These are phyloP conservation scores for Komagataella mondaviorum DNA, from an alignment of 805 yeast genomes.

Conservation along the genomic window DNA sequence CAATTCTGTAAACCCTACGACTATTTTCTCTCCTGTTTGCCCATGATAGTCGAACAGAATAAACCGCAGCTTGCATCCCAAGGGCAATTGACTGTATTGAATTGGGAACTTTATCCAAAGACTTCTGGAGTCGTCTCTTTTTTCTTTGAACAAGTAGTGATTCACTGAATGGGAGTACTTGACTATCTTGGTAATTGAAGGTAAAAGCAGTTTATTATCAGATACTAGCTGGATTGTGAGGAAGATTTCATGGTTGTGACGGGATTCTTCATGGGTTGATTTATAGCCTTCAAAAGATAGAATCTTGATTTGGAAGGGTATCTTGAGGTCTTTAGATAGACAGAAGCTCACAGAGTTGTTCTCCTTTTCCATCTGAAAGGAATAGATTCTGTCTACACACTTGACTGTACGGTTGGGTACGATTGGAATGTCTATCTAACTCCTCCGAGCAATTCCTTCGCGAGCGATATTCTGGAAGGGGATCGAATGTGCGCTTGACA, in stretches of 20 bases:
- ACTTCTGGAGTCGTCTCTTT: conserved; percentile 29
- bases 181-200: conserved; percentile 23
- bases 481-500: too few species aligned
- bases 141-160: conserved; percentile 17
- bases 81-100: conserved; percentile 54
- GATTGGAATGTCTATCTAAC: neutral
- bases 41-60: conserved; percentile 52
- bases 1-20: conserved; percentile 51
- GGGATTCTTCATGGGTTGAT: conserved; percentile 29
- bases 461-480: neutral
- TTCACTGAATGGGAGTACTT: conserved; percentile 1
- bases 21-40: conserved; percentile 29
- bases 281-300: conserved; percentile 8
- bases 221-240: conserved; percentile 16
- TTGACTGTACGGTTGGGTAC: neutral
- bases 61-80: conserved; percentile 45
- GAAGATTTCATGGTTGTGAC: conserved; percentile 11
- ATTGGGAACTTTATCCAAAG: conserved; percentile 60
- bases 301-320: conserved; percentile 34
- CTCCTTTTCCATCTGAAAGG: neutral
- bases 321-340: conserved; percentile 38
- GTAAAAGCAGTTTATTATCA: conserved; percentile 28
- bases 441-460: neutral
- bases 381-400: neutral
- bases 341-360: conserved; percentile 30